phyloP scores from a whole-genome alignment of 352 stramenopile species.

The Phytophthora hybrid region DNA sequence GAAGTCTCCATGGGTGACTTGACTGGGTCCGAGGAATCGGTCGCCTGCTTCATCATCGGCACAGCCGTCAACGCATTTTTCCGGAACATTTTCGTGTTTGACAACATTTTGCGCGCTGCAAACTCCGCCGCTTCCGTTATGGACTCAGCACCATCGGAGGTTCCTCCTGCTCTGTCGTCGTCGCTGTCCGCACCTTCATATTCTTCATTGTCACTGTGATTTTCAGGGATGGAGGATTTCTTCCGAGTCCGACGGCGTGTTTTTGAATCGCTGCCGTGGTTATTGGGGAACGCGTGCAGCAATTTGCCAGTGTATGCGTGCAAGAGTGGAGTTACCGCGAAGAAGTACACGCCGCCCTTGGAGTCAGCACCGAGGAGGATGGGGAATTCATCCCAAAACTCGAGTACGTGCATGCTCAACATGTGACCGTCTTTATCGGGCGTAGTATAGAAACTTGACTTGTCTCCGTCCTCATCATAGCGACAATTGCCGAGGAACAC shows the following conservation, averaged over 20 bases:
- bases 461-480: conserved; percentile 25
- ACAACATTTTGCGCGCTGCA: conserved; percentile 52
- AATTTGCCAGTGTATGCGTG: conserved; percentile 56
- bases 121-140: conserved; percentile 47
- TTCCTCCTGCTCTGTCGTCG: not conserved
- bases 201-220: conserved; percentile 19
- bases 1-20: conserved; percentile 20
- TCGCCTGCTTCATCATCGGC: conserved; percentile 8
- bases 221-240: conserved; percentile 22
- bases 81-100: conserved; percentile 22
- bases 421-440: conserved; percentile 6
- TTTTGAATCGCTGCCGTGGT: conserved; percentile 24
- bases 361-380: conserved; percentile 63
- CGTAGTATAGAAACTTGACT: conserved; percentile 3
- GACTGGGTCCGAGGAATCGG: not conserved
- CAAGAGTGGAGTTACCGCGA: conserved; percentile 53
- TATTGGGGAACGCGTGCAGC: conserved; percentile 67
- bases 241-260: not conserved
- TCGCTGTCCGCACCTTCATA: conserved; percentile 6
- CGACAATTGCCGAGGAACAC: conserved; percentile 50
- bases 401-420: conserved; percentile 50
- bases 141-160: conserved; percentile 22
- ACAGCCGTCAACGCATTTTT: conserved; percentile 33
- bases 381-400: conserved; percentile 80
- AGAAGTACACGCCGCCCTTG: conserved; percentile 66